These are phyloP conservation scores for Penicillium sp. DNA, from an alignment of 2,329 filamentous ascomycete genomes.

Conservation along the genomic window DNA sequence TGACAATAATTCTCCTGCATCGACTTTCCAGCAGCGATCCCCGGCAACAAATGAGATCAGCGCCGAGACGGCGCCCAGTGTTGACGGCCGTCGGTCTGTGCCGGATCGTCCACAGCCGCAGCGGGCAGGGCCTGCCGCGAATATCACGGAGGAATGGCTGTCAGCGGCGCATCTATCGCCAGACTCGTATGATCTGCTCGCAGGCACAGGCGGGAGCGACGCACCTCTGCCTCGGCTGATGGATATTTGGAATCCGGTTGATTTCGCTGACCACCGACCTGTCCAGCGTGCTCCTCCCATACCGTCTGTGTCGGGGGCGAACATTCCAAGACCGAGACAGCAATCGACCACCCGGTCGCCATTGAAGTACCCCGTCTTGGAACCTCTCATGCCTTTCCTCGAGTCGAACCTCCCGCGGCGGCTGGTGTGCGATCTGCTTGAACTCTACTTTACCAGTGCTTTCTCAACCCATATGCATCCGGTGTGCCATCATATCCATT, in stretches of 20 bases:
- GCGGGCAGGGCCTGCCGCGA: slow-evolving; percentile 20
- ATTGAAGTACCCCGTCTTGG: slow-evolving; percentile 79
- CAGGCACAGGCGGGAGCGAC: slow-evolving; percentile 27
- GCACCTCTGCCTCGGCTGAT: slow-evolving; percentile 31
- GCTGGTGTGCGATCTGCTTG: slow-evolving; percentile 82
- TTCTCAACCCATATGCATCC: slow-evolving; percentile 86
- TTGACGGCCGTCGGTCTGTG: slow-evolving; percentile 32
- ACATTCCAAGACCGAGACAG: slow-evolving; percentile 56
- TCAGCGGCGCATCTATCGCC: slow-evolving; percentile 35
- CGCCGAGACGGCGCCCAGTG: slow-evolving; percentile 28
- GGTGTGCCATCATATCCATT: slow-evolving; percentile 84
- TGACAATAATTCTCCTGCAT: slow-evolving; percentile 27
- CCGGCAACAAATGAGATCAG: slow-evolving; percentile 32
- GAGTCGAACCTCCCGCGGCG: slow-evolving; percentile 73
- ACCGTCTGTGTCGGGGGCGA: slow-evolving; percentile 53
- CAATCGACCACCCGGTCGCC: slow-evolving; percentile 39
- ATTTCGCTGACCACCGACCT: slow-evolving; percentile 35
- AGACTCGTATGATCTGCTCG: slow-evolving; percentile 33
- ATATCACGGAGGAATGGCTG: slow-evolving; percentile 37
- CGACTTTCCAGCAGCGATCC: slow-evolving; percentile 28
- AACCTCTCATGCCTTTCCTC: slow-evolving; percentile 78
- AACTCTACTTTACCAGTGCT: slow-evolving; percentile 87
- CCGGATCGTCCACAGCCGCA: slow-evolving; percentile 22
- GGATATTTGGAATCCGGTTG: slow-evolving; percentile 35
- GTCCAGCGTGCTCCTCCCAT: slow-evolving; percentile 20